phyloP scores from a whole-genome alignment of 108 stramenopile species.

The Discostella pseudostelligera region DNA sequence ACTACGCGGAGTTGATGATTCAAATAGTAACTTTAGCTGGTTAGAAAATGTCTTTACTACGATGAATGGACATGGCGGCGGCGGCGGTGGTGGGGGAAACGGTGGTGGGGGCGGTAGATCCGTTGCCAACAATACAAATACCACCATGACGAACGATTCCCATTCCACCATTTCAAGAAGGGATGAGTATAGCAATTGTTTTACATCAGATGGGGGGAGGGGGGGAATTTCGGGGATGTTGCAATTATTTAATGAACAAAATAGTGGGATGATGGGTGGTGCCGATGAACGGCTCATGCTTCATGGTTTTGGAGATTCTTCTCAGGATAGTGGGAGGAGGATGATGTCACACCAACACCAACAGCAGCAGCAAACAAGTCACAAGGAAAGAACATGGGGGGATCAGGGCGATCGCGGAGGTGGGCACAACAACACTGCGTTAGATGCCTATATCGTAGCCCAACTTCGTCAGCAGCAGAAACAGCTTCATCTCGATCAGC shows the following conservation, averaged over 20 bases:
- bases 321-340: not conserved
- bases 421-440: not conserved
- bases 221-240: not conserved
- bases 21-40: not conserved
- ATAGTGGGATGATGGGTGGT: not conserved
- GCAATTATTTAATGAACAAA: not conserved
- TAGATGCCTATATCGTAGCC: not conserved
- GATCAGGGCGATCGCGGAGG: not conserved
- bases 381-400: not conserved
- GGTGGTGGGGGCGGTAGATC: not conserved
- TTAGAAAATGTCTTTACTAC: not conserved
- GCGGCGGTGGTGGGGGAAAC: not conserved
- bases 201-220: not conserved
- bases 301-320: not conserved
- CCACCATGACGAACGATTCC: not conserved
- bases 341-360: constrained; percentile 1
- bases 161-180: not conserved
- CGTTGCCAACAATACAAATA: not conserved
- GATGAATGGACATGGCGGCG: not conserved
- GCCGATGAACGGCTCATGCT: not conserved
- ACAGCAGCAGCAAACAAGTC: not conserved
- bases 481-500: not conserved
- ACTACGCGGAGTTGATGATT: constrained; percentile 2
- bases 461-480: not conserved
- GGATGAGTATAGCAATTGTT: not conserved